phyloP scores from a whole-genome alignment of 345 rosid species.

The Murraya koenigii region DNA sequence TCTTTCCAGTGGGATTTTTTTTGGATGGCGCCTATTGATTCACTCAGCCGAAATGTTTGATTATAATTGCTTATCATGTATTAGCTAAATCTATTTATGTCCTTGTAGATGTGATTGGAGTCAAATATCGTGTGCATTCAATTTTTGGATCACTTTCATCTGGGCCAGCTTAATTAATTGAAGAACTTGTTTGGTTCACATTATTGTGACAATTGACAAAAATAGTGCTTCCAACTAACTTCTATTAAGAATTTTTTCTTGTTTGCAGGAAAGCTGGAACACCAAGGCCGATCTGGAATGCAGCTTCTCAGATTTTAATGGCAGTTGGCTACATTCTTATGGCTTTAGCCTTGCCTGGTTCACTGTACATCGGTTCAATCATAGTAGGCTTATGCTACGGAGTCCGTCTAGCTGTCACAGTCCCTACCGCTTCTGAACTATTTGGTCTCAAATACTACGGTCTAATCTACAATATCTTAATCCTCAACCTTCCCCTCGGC shows the following conservation, averaged over 20 bases:
- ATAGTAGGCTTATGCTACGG: constrained; percentile 91
- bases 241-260: background rate
- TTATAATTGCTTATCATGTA: background rate
- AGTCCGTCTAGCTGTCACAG: constrained; percentile 82
- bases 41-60: background rate
- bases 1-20: no score
- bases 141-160: background rate
- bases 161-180: no score
- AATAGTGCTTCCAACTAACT: background rate
- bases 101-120: background rate
- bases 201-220: no score
- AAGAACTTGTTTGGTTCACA: no score
- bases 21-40: no score
- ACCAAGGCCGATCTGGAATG: constrained; percentile 95
- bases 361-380: constrained; percentile 78
- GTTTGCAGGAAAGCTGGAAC: constrained; percentile 67
- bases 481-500: constrained; percentile 93
- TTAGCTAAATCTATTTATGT: background rate
- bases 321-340: constrained; percentile 70
- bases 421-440: constrained; percentile 89
- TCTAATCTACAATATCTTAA: constrained; percentile 73
- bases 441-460: constrained; percentile 93
- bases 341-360: constrained; percentile 79
- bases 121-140: background rate
- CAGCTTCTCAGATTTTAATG: constrained; percentile 88